Conservation (phyloP, 768 basidiomycete genomes). For the Dacryopinax primogenitus region DNA sequence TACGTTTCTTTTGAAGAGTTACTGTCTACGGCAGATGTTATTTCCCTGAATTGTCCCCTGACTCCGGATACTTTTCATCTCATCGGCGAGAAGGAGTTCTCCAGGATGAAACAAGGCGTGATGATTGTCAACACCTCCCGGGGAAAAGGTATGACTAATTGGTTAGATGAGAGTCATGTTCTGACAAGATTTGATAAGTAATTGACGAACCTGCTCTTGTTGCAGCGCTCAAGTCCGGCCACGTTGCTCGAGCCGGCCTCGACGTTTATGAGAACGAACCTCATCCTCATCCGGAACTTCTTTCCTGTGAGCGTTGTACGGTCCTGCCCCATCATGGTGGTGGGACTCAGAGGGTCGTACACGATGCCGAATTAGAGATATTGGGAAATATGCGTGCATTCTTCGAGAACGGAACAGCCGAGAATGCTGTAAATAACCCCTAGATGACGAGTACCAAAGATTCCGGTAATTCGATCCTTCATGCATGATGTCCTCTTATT, state of each 20-base stretch:
- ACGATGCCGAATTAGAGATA: conserved; percentile 1
- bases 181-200: conserved; percentile 11
- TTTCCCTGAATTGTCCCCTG: conserved; percentile 23
- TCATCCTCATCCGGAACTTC: conserved; percentile 22
- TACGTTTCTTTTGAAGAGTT: conserved; percentile 24
- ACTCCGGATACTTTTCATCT: conserved; percentile 20
- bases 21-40: conserved; percentile 21
- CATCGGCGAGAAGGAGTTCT: conserved; percentile 19
- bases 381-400: not conserved
- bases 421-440: not conserved
- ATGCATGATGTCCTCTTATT: too few relatives aligned
- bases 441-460: too few relatives aligned
- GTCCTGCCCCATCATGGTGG: conserved; percentile 12
- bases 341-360: not conserved
- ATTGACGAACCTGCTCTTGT: conserved; percentile 27
- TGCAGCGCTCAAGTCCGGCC: conserved; percentile 26
- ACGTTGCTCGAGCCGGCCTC: conserved; percentile 26
- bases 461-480: too few relatives aligned
- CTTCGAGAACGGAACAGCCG: not conserved
- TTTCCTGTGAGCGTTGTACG: conserved; percentile 19
- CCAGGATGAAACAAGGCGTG: conserved; percentile 24
- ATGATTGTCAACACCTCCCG: conserved; percentile 26
- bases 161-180: not conserved
- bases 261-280: conserved; percentile 31
- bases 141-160: conserved; percentile 17